Evolutionary conservation across 1,139 yeast genomes (phyloP).

Genomic region (Suhomyces maxii): DNA sequence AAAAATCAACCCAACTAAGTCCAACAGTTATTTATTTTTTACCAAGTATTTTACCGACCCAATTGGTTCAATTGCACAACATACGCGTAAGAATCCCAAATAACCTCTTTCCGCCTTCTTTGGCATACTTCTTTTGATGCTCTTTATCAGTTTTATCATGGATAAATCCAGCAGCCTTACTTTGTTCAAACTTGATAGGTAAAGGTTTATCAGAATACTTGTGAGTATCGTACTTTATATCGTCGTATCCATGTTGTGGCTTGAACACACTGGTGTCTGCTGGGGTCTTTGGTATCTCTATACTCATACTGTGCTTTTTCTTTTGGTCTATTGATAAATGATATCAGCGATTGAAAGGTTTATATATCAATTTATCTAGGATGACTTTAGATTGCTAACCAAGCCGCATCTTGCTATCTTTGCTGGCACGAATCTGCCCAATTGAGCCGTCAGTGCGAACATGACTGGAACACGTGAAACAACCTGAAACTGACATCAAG

Average conservation of each 20-base stretch:
- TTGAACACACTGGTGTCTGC: conserved; percentile 27
- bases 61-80: conserved; percentile 3
- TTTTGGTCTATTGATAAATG: background rate
- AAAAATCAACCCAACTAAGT: too few relatives aligned
- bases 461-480: too few relatives aligned
- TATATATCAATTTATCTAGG: conserved; percentile 1
- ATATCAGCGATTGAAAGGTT: background rate
- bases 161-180: conserved; percentile 30
- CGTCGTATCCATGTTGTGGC: conserved; percentile 37
- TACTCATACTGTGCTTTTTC: conserved; percentile 14
- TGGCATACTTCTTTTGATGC: conserved; percentile 43
- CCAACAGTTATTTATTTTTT: too few relatives aligned
- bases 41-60: too few relatives aligned
- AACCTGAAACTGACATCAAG: too few relatives aligned
- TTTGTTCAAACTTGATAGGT: conserved; percentile 30
- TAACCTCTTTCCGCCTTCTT: conserved; percentile 24
- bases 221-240: conserved; percentile 33
- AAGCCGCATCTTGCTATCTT: conserved; percentile 1
- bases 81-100: conserved; percentile 15
- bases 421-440: conserved; percentile 8
- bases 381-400: conserved; percentile 5
- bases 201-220: conserved; percentile 38
- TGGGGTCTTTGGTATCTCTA: conserved; percentile 31
- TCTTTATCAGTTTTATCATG: conserved; percentile 34
- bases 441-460: conserved; percentile 1